Percentiles rank a stretch among this genome's conserved stretches.
Evolutionary conservation across 768 basidiomycete species (phyloP).

Genomic region (Auricularia sp.): DNA sequence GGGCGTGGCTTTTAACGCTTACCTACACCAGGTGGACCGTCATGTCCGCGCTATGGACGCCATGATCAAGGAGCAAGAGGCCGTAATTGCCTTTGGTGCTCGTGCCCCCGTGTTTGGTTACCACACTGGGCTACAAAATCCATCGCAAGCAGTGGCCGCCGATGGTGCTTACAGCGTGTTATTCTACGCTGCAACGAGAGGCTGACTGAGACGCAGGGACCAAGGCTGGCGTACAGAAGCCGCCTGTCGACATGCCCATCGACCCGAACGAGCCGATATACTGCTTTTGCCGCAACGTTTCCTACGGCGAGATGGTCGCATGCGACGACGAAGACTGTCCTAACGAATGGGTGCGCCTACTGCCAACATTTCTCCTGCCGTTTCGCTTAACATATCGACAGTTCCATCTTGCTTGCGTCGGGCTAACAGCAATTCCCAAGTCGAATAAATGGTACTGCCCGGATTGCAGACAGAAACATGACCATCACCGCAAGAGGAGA

Average conservation of each 20-base stretch:
- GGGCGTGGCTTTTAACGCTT: not conserved
- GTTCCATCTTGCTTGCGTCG: not conserved
- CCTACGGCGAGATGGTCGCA: conserved; percentile 91
- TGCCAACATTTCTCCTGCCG: conserved; percentile 32
- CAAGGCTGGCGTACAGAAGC: not conserved
- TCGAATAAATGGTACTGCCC: not conserved
- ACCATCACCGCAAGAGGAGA: not conserved
- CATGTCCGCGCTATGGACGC: not conserved
- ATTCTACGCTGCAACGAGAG: not conserved
- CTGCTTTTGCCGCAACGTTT: conserved; percentile 75
- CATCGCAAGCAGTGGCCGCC: not conserved
- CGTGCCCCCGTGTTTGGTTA: not conserved
- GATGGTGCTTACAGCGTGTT: not conserved
- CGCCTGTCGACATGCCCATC: not conserved
- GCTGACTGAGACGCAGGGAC: not conserved
- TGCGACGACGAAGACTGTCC: conserved; percentile 77
- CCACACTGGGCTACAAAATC: not conserved
- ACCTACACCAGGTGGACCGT: not conserved
- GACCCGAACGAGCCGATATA: conserved; percentile 51
- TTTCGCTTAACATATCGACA: not conserved
- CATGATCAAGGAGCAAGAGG: not conserved
- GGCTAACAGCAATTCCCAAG: not conserved
- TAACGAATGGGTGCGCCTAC: conserved; percentile 83
- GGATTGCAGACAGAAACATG: not conserved
- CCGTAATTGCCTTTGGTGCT: not conserved